Percentiles rank a stretch among this genome's conserved stretches.
Conservation (phyloP, 208 protist species). For the Leishmania martiniquensis region DNA sequence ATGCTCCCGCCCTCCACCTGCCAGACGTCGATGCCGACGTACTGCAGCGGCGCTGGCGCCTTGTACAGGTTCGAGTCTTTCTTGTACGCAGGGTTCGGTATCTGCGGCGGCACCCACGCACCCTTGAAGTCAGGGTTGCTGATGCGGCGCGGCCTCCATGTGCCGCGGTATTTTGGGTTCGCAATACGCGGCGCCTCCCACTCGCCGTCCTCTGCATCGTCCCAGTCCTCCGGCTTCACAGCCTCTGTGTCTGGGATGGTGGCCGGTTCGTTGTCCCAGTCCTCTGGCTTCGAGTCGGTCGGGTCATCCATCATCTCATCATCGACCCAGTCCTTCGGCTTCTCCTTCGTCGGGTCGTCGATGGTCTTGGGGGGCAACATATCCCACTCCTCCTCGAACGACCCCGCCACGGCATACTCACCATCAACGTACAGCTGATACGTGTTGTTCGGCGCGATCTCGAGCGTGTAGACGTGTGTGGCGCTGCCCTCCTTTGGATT, state of each 20-base stretch:
- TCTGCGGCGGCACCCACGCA: constrained; percentile 83
- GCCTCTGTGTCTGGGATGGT: constrained; percentile 91
- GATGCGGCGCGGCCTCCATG: constrained; percentile 88
- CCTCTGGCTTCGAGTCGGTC: constrained; percentile 87
- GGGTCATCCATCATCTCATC: constrained; percentile 88
- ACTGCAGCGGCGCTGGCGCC: constrained; percentile 56
- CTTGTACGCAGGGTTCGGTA: constrained; percentile 93
- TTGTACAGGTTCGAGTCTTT: constrained; percentile 78
- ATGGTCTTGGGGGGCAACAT: constrained; percentile 87
- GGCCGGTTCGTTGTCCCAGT: constrained; percentile 87
- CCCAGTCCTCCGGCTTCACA: constrained; percentile 93
- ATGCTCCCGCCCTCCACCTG: constrained; percentile 96
- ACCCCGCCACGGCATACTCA: constrained; percentile 56
- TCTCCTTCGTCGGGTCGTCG: constrained; percentile 87
- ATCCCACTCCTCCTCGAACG: constrained; percentile 90
- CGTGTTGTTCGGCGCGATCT: constrained; percentile 90
- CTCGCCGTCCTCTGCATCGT: constrained; percentile 90
- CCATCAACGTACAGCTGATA: constrained; percentile 93
- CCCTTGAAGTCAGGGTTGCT: constrained; percentile 96
- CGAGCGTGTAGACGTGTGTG: constrained; percentile 95
- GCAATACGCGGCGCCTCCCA: constrained; percentile 85
- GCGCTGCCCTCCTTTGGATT: constrained; percentile 65
- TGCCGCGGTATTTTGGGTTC: constrained; percentile 91
- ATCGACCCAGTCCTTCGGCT: constrained; percentile 92
- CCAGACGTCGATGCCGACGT: constrained; percentile 96